Evolutionary conservation across 352 stramenopile genomes (phyloP), one percentile per base, ranked within the genome.

Genomic region (Globisporangium okanoganense): DNA sequence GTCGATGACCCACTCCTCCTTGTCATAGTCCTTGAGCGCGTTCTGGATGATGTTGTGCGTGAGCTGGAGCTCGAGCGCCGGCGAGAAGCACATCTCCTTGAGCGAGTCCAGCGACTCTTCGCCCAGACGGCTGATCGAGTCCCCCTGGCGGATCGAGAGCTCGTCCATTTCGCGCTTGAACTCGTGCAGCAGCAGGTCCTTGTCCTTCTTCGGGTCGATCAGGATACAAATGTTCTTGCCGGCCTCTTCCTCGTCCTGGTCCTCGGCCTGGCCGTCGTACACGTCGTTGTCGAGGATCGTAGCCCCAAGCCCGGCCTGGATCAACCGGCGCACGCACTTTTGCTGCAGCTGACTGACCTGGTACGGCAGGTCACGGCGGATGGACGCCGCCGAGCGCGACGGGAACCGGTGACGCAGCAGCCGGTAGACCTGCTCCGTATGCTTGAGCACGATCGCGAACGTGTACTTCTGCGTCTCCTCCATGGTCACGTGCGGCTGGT

Each of bases 11-110:
- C 86, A 93, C 58, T 92, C 84, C 53, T 95, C 86, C 64, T 90
- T 95, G 60, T 95, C 86, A 40, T 91, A 95, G 62, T 95, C 86
- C 35, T 78, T 79, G 22, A 94, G 85, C 0, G 86, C 86, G 57
- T 95, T 95, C 62, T 88, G 71, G 54, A 95, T 95, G 56, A 95
- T 94, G 55, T 94, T 95, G 71, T 95, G 86, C 35, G 86, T 95
- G 13, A 95, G 60, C 52, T 95, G 86, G 47, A 95, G 66, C 64
- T 95, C 86, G 33, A 95, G 60, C 3, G 86, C 86, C 0, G 86
- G 86, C 44, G 86, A 92, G 62, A 95, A 95, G 48, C 82, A 91
- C 79, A 95, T 86, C 27, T 88, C 75, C 35, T 86, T 88, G 29
- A 93, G 71, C 40, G 84, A 84, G 38, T 94, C 81, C 9, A 93